Evolutionary conservation across 140 eudicot species (phyloP), one percentile per base, ranked within the genome.

Genomic region (Anethum foeniculum): DNA sequence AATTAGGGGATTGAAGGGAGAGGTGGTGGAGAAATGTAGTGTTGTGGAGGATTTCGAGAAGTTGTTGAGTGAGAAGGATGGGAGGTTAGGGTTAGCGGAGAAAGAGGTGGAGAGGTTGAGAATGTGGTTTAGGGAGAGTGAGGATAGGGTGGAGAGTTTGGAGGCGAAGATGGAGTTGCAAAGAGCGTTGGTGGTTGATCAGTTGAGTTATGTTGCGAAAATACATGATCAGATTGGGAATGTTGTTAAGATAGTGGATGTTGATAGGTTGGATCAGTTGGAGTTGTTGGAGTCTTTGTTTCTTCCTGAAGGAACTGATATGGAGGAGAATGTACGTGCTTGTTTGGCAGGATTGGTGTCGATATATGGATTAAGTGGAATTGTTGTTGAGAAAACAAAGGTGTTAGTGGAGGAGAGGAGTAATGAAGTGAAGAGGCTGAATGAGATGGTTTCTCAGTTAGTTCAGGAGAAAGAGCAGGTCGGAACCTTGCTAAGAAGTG

Each of bases 261-360:
- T 83, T 64, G 84, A 83, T 77, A 87, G 89, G 77, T 82, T 85
- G 58, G 86, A 81, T 60, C 89, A 82, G 15, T 87, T 87, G 0
- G 91, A 90, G 76, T 82, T 89, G 82, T 84, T 93, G 1, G 96
- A 95, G 77, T 90, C 95, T 5, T 83, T 92, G 84, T 95, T 95
- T 89, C 83, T 95, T 32, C 95, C 97, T 18, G 88, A 88, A 85
- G 97, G 91, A 85, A 30, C 89, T 16, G 94, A 90, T 76, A 52
- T 83, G 79, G 99, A 90, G 90, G 99, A 95, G 84, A 90, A 90
- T 77, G 76, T 91, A 12, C 91, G 90, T 77, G 99, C 99, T 41
- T 89, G 92, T 34, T 89, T 95, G 68, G 97, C 91, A 47, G 99
- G 97, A 47, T 80, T 75, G 79, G 97, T 88, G 77, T 88, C 86